Evolutionary conservation across 495 filamentous ascomycete genomes (phyloP).

Genomic region (Hypoxylon fuscum): DNA sequence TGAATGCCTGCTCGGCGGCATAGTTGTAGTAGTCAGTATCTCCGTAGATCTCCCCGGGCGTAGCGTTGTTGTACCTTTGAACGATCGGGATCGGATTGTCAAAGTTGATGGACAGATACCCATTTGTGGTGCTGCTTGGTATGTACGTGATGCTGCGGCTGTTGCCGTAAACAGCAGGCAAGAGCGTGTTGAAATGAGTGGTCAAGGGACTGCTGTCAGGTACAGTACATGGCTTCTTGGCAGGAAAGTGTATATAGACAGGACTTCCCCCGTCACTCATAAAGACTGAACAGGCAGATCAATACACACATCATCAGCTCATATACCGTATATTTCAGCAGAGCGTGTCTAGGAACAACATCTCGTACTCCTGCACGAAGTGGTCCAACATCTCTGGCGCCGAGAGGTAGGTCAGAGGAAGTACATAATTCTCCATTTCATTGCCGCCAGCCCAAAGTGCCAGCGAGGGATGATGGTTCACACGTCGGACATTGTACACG

Average conservation of each 20-base stretch:
- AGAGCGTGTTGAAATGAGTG: too few relatives aligned
- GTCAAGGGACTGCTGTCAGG: too few relatives aligned
- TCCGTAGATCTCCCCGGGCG: slow-evolving; percentile 66
- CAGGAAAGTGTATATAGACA: too few relatives aligned
- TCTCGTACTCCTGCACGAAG: slow-evolving; percentile 67
- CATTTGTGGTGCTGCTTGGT: slow-evolving; percentile 72
- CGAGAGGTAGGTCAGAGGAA: slow-evolving; percentile 53
- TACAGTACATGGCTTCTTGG: too few relatives aligned
- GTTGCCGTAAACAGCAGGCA: slow-evolving; percentile 71
- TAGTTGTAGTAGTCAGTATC: slow-evolving; percentile 79
- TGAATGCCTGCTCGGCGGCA: slow-evolving; percentile 62
- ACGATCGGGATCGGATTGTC: slow-evolving; percentile 65
- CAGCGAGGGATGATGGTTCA: slow-evolving; percentile 74
- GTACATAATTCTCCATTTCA: slow-evolving; percentile 68
- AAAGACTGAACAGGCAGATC: too few relatives aligned
- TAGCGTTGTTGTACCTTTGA: slow-evolving; percentile 68
- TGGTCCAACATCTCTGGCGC: slow-evolving; percentile 55
- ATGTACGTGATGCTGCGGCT: slow-evolving; percentile 72
- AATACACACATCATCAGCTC: too few relatives aligned
- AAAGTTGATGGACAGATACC: slow-evolving; percentile 67
- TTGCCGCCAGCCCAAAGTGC: slow-evolving; percentile 75
- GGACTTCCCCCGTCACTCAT: too few relatives aligned
- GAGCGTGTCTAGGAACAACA: slow-evolving; percentile 68
- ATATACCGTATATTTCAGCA: too few relatives aligned
- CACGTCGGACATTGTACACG: slow-evolving; percentile 67